These are phyloP conservation scores for Coniochaeta sp. DNA, from an alignment of 2,329 filamentous ascomycete species.

Conservation along the genomic window DNA sequence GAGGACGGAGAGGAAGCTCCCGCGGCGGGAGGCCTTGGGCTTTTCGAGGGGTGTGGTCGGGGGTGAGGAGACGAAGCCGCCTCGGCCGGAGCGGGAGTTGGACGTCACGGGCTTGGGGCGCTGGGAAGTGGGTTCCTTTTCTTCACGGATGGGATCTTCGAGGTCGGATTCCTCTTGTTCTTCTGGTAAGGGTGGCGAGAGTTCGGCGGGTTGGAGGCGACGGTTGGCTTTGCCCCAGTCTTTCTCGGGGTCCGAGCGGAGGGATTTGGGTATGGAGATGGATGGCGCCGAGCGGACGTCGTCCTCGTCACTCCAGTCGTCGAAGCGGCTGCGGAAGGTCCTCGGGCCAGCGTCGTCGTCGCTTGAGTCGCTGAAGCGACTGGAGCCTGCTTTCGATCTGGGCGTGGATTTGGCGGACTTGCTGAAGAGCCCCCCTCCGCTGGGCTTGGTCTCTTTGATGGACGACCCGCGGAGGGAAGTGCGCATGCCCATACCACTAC, in stretches of 20 bases:
- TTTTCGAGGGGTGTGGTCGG: slow-evolving; percentile 12
- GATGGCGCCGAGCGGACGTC: slow-evolving; percentile 28
- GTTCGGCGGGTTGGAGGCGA: slow-evolving; percentile 4
- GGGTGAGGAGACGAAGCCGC: slow-evolving; percentile 20
- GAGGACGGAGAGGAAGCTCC: slow-evolving; percentile 52
- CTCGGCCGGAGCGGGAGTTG: slow-evolving; percentile 35
- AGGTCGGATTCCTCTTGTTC: slow-evolving; percentile 46
- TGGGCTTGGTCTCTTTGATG: not conserved
- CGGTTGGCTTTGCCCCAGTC: not conserved
- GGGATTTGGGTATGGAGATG: slow-evolving; percentile 15
- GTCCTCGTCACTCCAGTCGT: slow-evolving; percentile 65
- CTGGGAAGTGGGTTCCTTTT: not conserved
- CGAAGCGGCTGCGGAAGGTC: slow-evolving; percentile 53
- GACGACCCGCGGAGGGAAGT: slow-evolving; percentile 37
- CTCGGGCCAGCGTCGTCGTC: slow-evolving; percentile 44
- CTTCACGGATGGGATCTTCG: not conserved
- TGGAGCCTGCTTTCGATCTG: slow-evolving; percentile 29
- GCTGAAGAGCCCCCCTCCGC: slow-evolving; percentile 14
- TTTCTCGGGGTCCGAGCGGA: slow-evolving; percentile 6
- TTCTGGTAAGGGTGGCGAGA: slow-evolving; percentile 33
- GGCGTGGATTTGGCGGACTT: slow-evolving; percentile 15
- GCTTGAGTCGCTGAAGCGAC: slow-evolving; percentile 56
- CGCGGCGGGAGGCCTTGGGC: slow-evolving; percentile 27
- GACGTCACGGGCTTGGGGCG: not conserved
- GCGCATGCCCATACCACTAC: slow-evolving; percentile 34